Base-by-base conservation (phyloP, 371 early-diverging fungal species). In the Mucor irregularis region DNA sequence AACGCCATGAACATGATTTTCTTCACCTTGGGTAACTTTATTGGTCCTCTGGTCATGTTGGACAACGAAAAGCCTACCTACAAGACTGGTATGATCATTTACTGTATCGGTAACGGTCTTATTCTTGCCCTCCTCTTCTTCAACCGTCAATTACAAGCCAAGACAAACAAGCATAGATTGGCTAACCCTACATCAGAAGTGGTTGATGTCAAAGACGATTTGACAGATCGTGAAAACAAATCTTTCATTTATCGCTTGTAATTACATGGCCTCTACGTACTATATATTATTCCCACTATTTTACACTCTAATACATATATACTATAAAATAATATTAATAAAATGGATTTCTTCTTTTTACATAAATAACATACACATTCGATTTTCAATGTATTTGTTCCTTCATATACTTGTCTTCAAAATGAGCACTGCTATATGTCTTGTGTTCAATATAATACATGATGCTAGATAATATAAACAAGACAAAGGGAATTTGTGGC, bases 1-100 rank as follows among this genome's bases (percentile, higher is more conserved):
- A 63, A 63, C 31, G 70, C 52, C 4, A 56, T 53, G 45, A 49
- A 66, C 9, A 42, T 73, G 45, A 48, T 66, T 26, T 53, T 48
- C 16, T 68, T 53, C 30, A 72, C 68, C 10, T 7, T 72, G 11
- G 76, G 73, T 37, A 64, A 65, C 25, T 68, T 72, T 35, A 47
- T 49, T 13, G 76, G 76, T 9, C 76, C 76, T 8, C 54, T 76
- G 13, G 24, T 70, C 13, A 72, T 68, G 66, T 40, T 54, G 4
- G 48, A 30, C 24, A 30, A 29, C 37, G 33, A 63, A 39, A 30
- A 43, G 0, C 74, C 74, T 17, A 38, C 40, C 3, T 76, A 73
- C 24, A 59, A 69, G 10, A 71, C 71, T 24, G 76, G 68, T 25
- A 65, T 67, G 49, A 58, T 58, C 11, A 42, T 60, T 4, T 73